phyloP scores from a whole-genome alignment of 2,329 filamentous ascomycete species.

The Lachnellula arida region DNA sequence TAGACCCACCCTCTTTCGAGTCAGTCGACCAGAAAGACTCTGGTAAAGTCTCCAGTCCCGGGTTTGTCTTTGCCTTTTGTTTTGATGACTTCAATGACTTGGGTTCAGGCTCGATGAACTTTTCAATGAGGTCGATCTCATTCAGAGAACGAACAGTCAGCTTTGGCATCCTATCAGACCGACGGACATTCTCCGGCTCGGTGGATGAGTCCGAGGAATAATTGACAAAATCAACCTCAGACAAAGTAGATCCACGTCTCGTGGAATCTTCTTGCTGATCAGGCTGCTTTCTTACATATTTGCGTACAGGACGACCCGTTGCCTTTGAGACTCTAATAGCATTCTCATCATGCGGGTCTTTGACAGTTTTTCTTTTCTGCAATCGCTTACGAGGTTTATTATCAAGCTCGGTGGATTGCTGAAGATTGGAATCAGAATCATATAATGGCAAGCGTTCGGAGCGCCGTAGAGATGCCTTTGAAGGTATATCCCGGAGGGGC shows the following conservation, averaged over 20 bases:
- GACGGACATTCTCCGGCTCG: not conserved
- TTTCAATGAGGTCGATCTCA: constrained; percentile 6
- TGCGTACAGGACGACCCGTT: constrained; percentile 5
- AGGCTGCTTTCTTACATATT: not conserved
- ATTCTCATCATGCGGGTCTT: too few species aligned
- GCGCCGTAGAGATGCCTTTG: constrained; percentile 11
- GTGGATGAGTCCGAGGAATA: not conserved
- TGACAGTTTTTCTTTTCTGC: too few species aligned
- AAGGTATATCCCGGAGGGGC: constrained; percentile 16
- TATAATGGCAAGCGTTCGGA: not conserved
- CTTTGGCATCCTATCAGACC: not conserved
- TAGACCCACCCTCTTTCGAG: not conserved
- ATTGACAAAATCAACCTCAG: not conserved
- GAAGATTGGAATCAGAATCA: too few species aligned
- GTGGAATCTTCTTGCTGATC: too few species aligned
- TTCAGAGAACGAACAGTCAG: not conserved
- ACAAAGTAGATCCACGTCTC: not conserved
- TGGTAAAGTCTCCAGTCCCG: constrained; percentile 26
- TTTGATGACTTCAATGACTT: constrained; percentile 11
- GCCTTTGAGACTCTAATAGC: constrained; percentile 1
- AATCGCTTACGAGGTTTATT: too few species aligned
- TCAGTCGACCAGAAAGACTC: constrained; percentile 4
- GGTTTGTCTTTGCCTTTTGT: constrained; percentile 16
- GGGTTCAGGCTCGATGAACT: constrained; percentile 6
- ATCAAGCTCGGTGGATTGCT: too few species aligned